Conservation (phyloP, 345 rosid species). For the Heritiera littoralis region DNA sequence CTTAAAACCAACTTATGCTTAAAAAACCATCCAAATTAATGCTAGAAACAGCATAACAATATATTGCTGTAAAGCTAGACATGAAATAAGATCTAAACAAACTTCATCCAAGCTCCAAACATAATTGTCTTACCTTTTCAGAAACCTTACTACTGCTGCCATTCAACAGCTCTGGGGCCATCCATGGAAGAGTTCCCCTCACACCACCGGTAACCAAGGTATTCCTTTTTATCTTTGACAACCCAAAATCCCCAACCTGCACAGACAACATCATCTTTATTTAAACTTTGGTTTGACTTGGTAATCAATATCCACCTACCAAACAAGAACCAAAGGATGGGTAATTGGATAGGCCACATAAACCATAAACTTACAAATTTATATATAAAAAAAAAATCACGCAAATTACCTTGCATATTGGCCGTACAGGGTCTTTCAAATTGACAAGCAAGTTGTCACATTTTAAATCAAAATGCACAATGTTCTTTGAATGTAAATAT, state of each 20-base stretch:
- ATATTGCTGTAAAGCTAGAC: not conserved
- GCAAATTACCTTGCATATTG: slow-evolving; percentile 86
- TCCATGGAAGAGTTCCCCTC: slow-evolving; percentile 82
- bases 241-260: slow-evolving; percentile 81
- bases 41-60: not conserved
- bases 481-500: slow-evolving; percentile 91
- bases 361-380: slow-evolving; percentile 1
- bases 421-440: slow-evolving; percentile 91
- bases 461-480: slow-evolving; percentile 96
- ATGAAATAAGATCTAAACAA: slow-evolving; percentile 6
- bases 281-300: slow-evolving; percentile 5
- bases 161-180: slow-evolving; percentile 80
- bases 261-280: slow-evolving; percentile 5
- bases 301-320: slow-evolving; percentile 4
- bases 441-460: slow-evolving; percentile 97
- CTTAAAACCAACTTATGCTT: not conserved
- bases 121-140: slow-evolving; percentile 49
- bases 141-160: slow-evolving; percentile 76
- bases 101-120: not conserved
- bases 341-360: not conserved
- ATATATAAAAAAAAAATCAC: not conserved
- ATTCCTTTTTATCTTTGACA: slow-evolving; percentile 75
- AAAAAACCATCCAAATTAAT: not conserved
- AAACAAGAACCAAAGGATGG: not conserved
- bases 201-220: slow-evolving; percentile 87